A percentile compares a stretch with the other conserved stretches of the same genome.
Evolutionary conservation across 495 filamentous ascomycete species (phyloP).

Genomic region (Aspergillus cavernicola): DNA sequence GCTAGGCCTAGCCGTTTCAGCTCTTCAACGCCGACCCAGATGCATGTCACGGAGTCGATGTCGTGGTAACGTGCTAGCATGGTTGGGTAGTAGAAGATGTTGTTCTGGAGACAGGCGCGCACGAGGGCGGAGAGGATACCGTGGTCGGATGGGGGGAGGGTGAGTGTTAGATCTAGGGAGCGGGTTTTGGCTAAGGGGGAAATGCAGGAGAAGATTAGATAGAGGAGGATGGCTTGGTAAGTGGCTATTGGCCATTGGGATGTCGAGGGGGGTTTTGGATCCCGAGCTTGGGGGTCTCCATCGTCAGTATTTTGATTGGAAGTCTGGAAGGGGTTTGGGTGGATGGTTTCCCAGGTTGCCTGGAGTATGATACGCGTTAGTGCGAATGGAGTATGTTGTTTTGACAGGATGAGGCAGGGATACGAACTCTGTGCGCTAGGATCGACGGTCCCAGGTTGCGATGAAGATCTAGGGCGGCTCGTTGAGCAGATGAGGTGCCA

Average conservation of each 20-base stretch:
- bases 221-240: slow-evolving; percentile 16
- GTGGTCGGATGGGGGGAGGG: not conserved
- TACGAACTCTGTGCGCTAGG: slow-evolving; percentile 2
- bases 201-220: slow-evolving; percentile 10
- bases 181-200: not conserved
- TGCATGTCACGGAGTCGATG: slow-evolving; percentile 12
- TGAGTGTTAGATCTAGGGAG: not conserved
- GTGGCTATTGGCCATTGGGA: slow-evolving; percentile 15
- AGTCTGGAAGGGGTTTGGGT: not conserved
- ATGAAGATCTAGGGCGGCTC: slow-evolving; percentile 10
- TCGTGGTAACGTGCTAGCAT: slow-evolving; percentile 11
- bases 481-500: not conserved
- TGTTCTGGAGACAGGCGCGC: slow-evolving; percentile 7
- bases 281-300: too few species aligned
- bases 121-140: slow-evolving; percentile 8
- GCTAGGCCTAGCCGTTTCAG: slow-evolving; percentile 11
- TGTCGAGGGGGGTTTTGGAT: not conserved
- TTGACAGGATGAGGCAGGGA: not conserved
- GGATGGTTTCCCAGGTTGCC: not conserved
- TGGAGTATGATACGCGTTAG: too few species aligned
- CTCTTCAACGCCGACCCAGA: slow-evolving; percentile 18
- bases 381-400: too few species aligned
- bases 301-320: too few species aligned
- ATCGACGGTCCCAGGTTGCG: slow-evolving; percentile 2
- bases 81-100: slow-evolving; percentile 12